Conservation (phyloP, 805 yeast genomes). For the Ogataea populi-albae region DNA sequence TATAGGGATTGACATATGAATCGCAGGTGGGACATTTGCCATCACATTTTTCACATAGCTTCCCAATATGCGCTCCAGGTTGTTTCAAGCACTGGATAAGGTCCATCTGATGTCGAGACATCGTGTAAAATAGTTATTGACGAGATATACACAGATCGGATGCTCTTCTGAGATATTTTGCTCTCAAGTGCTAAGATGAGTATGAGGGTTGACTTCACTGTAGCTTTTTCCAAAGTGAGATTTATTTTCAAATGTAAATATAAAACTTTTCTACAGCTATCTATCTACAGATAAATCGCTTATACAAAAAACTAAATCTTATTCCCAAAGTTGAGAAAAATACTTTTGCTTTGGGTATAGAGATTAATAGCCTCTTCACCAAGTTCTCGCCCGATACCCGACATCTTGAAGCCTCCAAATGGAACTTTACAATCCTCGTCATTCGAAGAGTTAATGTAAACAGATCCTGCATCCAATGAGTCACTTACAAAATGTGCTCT, state of each 20-base stretch:
- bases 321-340: conserved; percentile 50
- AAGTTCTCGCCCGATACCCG: conserved; percentile 80
- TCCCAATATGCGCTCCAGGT: conserved; percentile 72
- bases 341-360: conserved; percentile 74
- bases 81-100: conserved; percentile 79
- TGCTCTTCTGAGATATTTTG: no score
- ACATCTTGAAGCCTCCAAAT: conserved; percentile 77
- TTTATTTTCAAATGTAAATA: no score
- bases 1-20: conserved; percentile 70
- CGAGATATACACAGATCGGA: no score
- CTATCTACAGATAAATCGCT: neutral
- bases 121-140: no score
- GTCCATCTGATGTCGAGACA: conserved; percentile 91
- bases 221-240: no score
- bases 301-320: conserved; percentile 16
- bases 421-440: conserved; percentile 65
- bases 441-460: conserved; percentile 68
- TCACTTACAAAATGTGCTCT: conserved; percentile 51
- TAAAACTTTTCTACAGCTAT: no score
- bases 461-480: conserved; percentile 62
- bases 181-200: no score
- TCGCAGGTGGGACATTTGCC: conserved; percentile 92
- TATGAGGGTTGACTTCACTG: no score
- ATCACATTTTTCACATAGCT: conserved; percentile 80
- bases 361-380: conserved; percentile 69